Evolutionary conservation across 495 filamentous ascomycete genomes (phyloP).

Genomic region (Xylaria scruposa): DNA sequence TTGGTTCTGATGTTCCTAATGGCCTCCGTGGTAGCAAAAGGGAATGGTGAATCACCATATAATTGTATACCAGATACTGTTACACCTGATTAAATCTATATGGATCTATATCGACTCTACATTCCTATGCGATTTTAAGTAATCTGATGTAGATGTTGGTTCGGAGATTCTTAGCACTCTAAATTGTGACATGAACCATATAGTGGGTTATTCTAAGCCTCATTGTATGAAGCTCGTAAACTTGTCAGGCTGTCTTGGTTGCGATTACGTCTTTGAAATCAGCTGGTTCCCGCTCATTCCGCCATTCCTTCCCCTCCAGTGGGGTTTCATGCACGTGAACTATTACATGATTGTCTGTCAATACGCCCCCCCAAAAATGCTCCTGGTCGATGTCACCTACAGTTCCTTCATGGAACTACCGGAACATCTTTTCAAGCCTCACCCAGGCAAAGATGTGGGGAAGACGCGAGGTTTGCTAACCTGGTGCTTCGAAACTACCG

Average conservation of each 20-base stretch:
- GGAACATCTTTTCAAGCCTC: background rate
- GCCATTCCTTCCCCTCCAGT: background rate
- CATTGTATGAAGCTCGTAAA: background rate
- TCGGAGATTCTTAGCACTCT: background rate
- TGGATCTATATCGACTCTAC: background rate
- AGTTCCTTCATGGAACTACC: background rate
- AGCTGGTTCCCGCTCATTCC: constrained; percentile 5
- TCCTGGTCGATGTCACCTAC: background rate
- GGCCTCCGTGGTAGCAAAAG: constrained; percentile 12
- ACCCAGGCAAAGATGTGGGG: background rate
- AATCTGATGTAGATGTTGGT: background rate
- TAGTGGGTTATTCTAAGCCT: background rate
- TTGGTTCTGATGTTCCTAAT: constrained; percentile 18
- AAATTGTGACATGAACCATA: background rate
- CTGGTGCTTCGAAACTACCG: background rate
- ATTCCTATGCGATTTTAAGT: background rate
- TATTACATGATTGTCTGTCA: background rate
- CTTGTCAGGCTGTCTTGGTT: background rate
- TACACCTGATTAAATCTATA: constrained; percentile 6
- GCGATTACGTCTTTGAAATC: background rate
- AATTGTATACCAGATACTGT: constrained; percentile 21
- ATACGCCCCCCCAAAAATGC: background rate
- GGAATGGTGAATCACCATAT: constrained; percentile 1
- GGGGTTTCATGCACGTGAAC: background rate
- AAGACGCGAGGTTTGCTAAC: background rate